phyloP scores from a whole-genome alignment of 352 stramenopile genomes.

The Phytophthora lateralis region DNA sequence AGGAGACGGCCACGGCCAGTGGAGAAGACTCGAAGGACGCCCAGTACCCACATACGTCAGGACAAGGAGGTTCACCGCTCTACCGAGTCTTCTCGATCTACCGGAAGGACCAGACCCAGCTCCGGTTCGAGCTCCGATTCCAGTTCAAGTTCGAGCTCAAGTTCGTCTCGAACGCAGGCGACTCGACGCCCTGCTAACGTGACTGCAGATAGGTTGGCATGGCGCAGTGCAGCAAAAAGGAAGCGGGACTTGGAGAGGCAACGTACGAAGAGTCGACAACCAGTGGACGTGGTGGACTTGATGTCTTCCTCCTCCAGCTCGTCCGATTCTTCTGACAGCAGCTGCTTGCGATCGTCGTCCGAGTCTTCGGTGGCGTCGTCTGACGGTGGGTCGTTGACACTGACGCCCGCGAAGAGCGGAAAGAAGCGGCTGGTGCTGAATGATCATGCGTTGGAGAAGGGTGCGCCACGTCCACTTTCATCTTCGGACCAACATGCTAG shows the following conservation, averaged over 20 bases:
- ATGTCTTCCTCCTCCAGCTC: neutral
- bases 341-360: neutral
- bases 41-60: neutral
- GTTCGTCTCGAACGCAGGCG: too few relatives aligned
- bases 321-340: neutral
- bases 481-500: neutral
- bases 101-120: slow-evolving; percentile 7
- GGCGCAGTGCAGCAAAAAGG: neutral
- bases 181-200: neutral
- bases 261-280: neutral
- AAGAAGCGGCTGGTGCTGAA: neutral
- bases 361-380: neutral
- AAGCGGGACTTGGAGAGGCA: neutral
- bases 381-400: neutral
- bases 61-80: neutral
- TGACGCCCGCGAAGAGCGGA: neutral
- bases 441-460: neutral
- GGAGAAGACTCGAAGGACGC: slow-evolving; percentile 5
- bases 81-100: neutral
- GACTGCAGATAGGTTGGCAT: neutral
- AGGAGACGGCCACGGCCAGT: neutral
- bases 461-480: neutral
- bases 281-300: neutral
- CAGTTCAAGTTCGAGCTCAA: neutral
- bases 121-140: slow-evolving; percentile 7